These are phyloP conservation scores for Amanita rimosa DNA, from an alignment of 768 basidiomycete genomes.

Conservation along the genomic window DNA sequence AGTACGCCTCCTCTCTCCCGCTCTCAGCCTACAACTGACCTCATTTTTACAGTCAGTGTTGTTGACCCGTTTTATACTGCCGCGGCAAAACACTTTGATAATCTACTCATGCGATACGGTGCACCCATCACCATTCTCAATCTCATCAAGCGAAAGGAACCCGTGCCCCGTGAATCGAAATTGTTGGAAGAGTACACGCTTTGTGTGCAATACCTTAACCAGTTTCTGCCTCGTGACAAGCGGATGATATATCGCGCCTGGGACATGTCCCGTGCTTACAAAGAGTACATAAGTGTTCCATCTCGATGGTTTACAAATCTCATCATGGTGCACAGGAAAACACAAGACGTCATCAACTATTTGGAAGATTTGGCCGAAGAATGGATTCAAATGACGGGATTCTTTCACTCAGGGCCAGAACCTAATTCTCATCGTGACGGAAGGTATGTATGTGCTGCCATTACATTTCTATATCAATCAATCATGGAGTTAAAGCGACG, in stretches of 20 bases:
- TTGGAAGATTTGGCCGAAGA: slow-evolving; percentile 94
- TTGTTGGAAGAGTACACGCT: slow-evolving; percentile 84
- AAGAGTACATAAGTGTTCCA: slow-evolving; percentile 46
- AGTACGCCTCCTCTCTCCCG: slow-evolving; percentile 39
- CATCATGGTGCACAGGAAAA: slow-evolving; percentile 45
- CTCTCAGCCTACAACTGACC: slow-evolving; percentile 1
- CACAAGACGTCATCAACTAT: slow-evolving; percentile 91
- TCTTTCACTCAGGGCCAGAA: slow-evolving; percentile 92
- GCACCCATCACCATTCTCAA: slow-evolving; percentile 86
- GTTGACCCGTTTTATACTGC: slow-evolving; percentile 94
- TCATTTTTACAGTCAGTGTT: slow-evolving; percentile 54
- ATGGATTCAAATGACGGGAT: slow-evolving; percentile 79
- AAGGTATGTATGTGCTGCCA: slow-evolving; percentile 19
- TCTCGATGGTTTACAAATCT: background rate
- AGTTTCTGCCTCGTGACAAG: slow-evolving; percentile 79
- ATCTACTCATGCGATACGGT: slow-evolving; percentile 84
- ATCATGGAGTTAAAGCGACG: slow-evolving; percentile 15
- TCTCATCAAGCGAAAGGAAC: slow-evolving; percentile 80
- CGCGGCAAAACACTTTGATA: slow-evolving; percentile 87
- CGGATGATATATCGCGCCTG: slow-evolving; percentile 89
- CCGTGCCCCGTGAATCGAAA: slow-evolving; percentile 79
- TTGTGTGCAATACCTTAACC: slow-evolving; percentile 89
- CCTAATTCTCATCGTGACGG: slow-evolving; percentile 54
- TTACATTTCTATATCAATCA: background rate
- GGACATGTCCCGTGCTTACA: slow-evolving; percentile 95